phyloP scores from a whole-genome alignment of 768 basidiomycete species.

The Russula sp. region DNA sequence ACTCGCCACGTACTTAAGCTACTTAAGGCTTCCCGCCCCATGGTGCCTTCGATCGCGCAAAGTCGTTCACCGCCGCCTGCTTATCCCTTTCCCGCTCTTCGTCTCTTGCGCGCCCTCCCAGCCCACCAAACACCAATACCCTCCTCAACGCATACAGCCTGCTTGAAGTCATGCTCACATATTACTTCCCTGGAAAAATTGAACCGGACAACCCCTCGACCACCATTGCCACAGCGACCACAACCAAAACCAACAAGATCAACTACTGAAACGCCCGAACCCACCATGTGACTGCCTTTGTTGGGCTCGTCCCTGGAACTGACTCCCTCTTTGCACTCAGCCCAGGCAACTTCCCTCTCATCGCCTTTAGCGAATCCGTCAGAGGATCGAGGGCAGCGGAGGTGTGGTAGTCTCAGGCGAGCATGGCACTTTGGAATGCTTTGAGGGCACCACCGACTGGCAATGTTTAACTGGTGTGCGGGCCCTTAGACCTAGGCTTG shows the following conservation, averaged over 20 bases:
- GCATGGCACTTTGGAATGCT: conserved; percentile 32
- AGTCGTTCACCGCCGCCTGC: too few relatives aligned
- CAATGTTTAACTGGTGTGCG: conserved; percentile 65
- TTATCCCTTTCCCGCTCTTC: conserved; percentile 41
- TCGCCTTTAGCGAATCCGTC: conserved; percentile 58
- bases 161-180: conserved; percentile 54
- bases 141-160: conserved; percentile 66
- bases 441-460: conserved; percentile 42
- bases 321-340: conserved; percentile 85
- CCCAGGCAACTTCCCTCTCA: conserved; percentile 74
- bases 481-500: too few relatives aligned
- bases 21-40: too few relatives aligned
- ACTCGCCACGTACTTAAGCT: too few relatives aligned
- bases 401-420: conserved; percentile 29
- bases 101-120: conserved; percentile 46
- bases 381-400: conserved; percentile 35
- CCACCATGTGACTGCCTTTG: conserved; percentile 76
- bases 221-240: too few relatives aligned
- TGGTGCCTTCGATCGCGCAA: too few relatives aligned
- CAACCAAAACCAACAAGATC: too few relatives aligned
- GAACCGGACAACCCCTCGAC: conserved; percentile 60
- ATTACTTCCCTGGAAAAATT: conserved; percentile 63
- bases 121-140: conserved; percentile 43
- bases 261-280: too few relatives aligned
- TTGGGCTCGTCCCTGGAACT: conserved; percentile 71